phyloP scores from a whole-genome alignment of 169 alveolate species.

The Cryptosporidium muris region DNA sequence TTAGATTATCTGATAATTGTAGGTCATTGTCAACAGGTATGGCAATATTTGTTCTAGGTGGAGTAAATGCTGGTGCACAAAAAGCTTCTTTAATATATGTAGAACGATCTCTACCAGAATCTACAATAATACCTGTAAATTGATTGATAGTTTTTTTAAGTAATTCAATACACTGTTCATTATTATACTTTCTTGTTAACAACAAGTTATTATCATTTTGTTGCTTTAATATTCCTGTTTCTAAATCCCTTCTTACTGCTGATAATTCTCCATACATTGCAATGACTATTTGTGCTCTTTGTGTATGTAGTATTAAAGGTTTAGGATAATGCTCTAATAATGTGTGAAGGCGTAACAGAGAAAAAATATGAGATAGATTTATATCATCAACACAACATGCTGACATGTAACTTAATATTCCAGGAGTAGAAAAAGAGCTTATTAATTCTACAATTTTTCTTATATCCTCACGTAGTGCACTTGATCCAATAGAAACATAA shows the following conservation, averaged over 20 bases:
- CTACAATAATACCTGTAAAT: slow-evolving; percentile 42
- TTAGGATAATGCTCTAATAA: slow-evolving; percentile 56
- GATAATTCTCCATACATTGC: slow-evolving; percentile 56
- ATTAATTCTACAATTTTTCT: slow-evolving; percentile 44
- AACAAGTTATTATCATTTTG: background rate
- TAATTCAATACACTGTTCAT: slow-evolving; percentile 48
- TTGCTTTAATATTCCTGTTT: slow-evolving; percentile 15
- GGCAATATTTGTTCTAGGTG: slow-evolving; percentile 55
- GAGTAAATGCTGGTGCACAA: slow-evolving; percentile 69
- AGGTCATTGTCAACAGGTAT: slow-evolving; percentile 24
- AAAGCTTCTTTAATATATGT: slow-evolving; percentile 64
- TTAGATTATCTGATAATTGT: background rate
- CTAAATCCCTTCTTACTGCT: slow-evolving; percentile 46
- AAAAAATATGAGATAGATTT: slow-evolving; percentile 46
- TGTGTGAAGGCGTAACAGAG: slow-evolving; percentile 42
- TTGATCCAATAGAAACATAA: slow-evolving; percentile 47
- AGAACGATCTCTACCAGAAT: slow-evolving; percentile 68
- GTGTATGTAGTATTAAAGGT: slow-evolving; percentile 22
- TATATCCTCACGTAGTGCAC: slow-evolving; percentile 45
- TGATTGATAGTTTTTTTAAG: slow-evolving; percentile 52
- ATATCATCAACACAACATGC: slow-evolving; percentile 67
- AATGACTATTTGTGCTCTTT: slow-evolving; percentile 41
- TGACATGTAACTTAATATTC: slow-evolving; percentile 64
- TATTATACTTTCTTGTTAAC: background rate
- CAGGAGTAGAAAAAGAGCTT: slow-evolving; percentile 48